Evolutionary conservation across 2,329 filamentous ascomycete species (phyloP), one percentile per base, ranked within the genome.

Genomic region (Xylariaceae sp.): DNA sequence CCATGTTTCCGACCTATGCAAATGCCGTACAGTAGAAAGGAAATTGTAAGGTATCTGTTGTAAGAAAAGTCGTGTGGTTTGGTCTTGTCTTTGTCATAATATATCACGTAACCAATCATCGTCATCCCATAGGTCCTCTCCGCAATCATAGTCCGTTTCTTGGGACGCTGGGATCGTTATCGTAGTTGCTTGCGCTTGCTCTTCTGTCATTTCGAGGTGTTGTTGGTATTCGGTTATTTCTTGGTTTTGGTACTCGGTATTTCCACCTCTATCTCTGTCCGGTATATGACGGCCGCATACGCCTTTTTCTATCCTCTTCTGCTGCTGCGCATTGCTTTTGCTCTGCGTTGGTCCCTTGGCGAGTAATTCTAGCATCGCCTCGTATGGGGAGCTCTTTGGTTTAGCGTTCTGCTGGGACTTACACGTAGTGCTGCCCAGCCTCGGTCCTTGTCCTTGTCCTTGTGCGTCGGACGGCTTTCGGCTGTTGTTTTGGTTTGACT

Each of bases 101-200:
- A 58, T 48, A 16, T 50, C 56, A 17, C 40, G 17, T 37, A 62
- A 34, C 16, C 60, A 46, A 37, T 62, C 61, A 23, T 63, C 57
- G 21, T 63, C 62, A 16, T 63, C 60, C 62, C 57, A 64, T 16
- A n/a, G n/a, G n/a, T 60, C 60, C 53, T 56, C 56, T 14, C 65
- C 66, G 6, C 63, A 57, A 26, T 56, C 61, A n/a, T 69, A 69
- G 21, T 69, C 66, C 23, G 67, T 69, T 55, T 69, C 67, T 23
- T 68, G 67, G 1, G 67, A 68, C 6, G 56, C 57, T 3, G 58
- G n/a, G 28, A 44, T 37, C 12, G 16, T 55, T 4, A 21, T 21
- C 7, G 26, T 43, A 3, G 19, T 53, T 7, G 28, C 11, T 6
- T 24, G 4, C 4, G n/a, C 11, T 5, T 52, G 43, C 2, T 50